Evolutionary conservation across 495 filamentous ascomycete genomes (phyloP), one percentile per base, ranked within the genome.

Genomic region (Aspergillus carlsbadensis): DNA sequence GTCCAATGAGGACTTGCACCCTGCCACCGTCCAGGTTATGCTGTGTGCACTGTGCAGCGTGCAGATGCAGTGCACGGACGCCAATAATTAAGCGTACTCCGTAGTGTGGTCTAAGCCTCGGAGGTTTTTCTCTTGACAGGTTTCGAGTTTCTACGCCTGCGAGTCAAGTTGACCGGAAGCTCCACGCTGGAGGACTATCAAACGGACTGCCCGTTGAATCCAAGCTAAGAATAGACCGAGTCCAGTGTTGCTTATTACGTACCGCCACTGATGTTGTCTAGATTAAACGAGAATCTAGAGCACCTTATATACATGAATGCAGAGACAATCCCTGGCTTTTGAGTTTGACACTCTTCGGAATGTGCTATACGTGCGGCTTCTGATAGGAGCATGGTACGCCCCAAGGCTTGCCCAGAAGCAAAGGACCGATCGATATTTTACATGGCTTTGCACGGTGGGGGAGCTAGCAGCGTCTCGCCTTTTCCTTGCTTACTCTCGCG

Each of bases 61-160:
- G 45, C 45, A 49, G 45, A 49, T 49, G 45, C 44, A 47, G 44
- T 35, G 45, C 45, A 49, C 45, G 31, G 45, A 49, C 45, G 21
- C 21, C 31, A 7, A 29, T 31, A 21, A 20, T 33, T 33, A 29
- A 29, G 24, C 29, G n/a, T 29, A 34, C 13, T 24, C 35, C 11
- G 11, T 41, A 15, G 44, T 47, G 44, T 24, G 44, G 45, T 49
- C 44, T 17, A 29, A 49, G 45, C 31, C 45, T 36, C 45, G 45
- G 45, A 36, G 45, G 45, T 35, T 47, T 29, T 49, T 49, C 6
- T 36, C 45, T 49, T 21, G 31, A 36, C n/a, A 21, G 3, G 34
- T 35, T 31, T 18, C 26, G 4, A 18, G 34, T 35, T 31, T 18
- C 26, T 8, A 18, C 2, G 14, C 33, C 44, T 47, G 44, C 24